Base-by-base conservation (phyloP, 768 basidiomycete species). In the Porphyrellus cyaneotinctus region DNA sequence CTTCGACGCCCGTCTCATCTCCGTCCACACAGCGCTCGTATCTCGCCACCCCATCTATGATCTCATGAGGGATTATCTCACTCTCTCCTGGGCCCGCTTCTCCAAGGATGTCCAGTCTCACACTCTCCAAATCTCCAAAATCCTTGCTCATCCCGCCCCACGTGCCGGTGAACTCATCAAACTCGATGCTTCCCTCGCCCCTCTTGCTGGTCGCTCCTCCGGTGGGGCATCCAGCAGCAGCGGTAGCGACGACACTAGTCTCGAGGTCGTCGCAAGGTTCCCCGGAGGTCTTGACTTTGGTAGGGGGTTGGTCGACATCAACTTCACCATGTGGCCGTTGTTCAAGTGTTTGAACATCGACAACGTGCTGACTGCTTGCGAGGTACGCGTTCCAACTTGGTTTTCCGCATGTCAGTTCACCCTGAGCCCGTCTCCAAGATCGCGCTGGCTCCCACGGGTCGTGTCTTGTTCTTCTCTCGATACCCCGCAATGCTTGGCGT, bases 271-370 rank as follows among this genome's bases (percentile, higher is more conserved):
- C 35, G 88, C 91, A 22, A 83, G 91, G 44, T 92, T 94, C 74
- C 91, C 91, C 24, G 93, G 93, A n/a, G 90, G 91, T 18, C 79
- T 95, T 41, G 93, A 95, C 69, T 94, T 95, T 63, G 91, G 93
- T 24, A 81, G 85, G 38, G 93, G 93, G 1, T 75, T 95, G 43
- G 89, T 95, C 31, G 91, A 95, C 59, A 90, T 93, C 64, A 95
- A 95, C 70, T 94, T 95, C 65, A 93, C 92, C 35, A 90, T 97
- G 82, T 98, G 93, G 92, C 95, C 95, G 2, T 66, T 98, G 45
- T 97, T 97, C 78, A 88, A 93, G 67, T 88, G 87, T 53, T 70
- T 97, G 54, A 93, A 92, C 61, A 83, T 95, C 50, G 95, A 97
- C 66, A 94, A 95, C 60, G 88, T 98, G 56, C 73, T 98, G 54